A percentile compares a stretch with the other conserved stretches of the same genome.
These are phyloP conservation scores for Brettanomyces anomalus DNA, from an alignment of 805 yeast genomes.

Conservation along the genomic window DNA sequence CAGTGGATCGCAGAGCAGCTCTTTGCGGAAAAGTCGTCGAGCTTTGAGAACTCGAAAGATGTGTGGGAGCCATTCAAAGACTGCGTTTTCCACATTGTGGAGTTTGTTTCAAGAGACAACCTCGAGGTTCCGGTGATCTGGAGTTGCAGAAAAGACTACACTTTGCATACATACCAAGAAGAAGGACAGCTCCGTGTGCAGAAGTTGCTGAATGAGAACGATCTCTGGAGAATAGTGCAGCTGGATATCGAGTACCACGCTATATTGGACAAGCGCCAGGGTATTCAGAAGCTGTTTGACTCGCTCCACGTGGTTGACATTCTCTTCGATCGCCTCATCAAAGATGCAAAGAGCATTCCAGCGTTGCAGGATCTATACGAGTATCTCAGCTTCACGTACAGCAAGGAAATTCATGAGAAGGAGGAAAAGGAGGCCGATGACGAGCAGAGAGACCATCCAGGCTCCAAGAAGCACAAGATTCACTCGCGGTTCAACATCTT, in stretches of 20 bases:
- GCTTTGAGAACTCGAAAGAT: constrained; percentile 26
- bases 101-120: constrained; percentile 64
- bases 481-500: constrained; percentile 54
- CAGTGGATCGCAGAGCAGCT: constrained; percentile 71
- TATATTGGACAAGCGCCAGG: constrained; percentile 59
- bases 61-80: constrained; percentile 46
- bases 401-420: constrained; percentile 45
- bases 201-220: constrained; percentile 64
- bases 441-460: no score
- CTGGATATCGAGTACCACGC: constrained; percentile 87
- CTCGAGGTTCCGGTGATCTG: constrained; percentile 93
- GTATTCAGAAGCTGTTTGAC: constrained; percentile 45
- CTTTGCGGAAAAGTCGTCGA: constrained; percentile 43
- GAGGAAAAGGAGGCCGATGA: constrained; percentile 11
- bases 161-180: constrained; percentile 42
- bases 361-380: constrained; percentile 85
- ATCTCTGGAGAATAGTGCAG: constrained; percentile 83
- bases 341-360: constrained; percentile 51
- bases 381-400: constrained; percentile 65
- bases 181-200: constrained; percentile 36
- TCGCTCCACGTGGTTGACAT: constrained; percentile 50
- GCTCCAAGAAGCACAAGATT: no score
- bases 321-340: constrained; percentile 44
- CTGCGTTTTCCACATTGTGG: constrained; percentile 65
- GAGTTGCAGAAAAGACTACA: constrained; percentile 89